Evolutionary conservation across 352 stramenopile genomes (phyloP), one percentile per base, ranked within the genome.

Genomic region (Phytophthora tubulina): DNA sequence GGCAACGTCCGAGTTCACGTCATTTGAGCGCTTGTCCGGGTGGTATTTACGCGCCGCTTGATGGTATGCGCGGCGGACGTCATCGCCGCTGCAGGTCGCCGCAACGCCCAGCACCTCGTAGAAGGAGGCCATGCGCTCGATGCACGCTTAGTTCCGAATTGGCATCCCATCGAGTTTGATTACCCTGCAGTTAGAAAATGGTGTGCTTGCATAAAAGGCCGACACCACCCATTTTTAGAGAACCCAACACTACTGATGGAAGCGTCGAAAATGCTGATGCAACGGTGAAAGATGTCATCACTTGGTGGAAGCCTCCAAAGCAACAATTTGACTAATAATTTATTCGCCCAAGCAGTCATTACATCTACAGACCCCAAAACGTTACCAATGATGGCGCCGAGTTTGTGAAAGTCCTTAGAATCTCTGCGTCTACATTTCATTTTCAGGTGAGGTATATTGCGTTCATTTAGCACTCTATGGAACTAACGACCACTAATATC

Each of bases 21-120:
- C 63, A 53, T 58, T 58, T 2, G 27, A 39, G 27, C 79, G 76
- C 75, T 92, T 93, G 72, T 95, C 88, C 15, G 88, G 88, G 39
- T 95, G 88, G 32, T 77, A 76, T 49, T 70, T 73, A 4, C 85
- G 79, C 3, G 80, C 85, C 3, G 81, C 82, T 33, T 84, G 80
- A 54, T 94, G 84, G 70, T 95, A 95, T 31, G 88, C 88, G 38
- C 80, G 83, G 13, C 87, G 86, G 55, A 95, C 65, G 48, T 92
- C 86, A 11, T 89, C 86, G n/a, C 50, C 13, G 8, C 74, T 84
- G 74, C 84, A 91, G 63, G 70, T 63, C 33, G 62, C 32, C 9
- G 41, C 48, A 30, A 93, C 66, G n/a, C 75, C 67, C 30, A 95
- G 80, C 60, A 81, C 76, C 39, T 90, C 73, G 53, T 95, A 95